Evolutionary conservation across 805 yeast genomes (phyloP), one percentile per base, ranked within the genome.

Genomic region (Soucietia sequanensis): DNA sequence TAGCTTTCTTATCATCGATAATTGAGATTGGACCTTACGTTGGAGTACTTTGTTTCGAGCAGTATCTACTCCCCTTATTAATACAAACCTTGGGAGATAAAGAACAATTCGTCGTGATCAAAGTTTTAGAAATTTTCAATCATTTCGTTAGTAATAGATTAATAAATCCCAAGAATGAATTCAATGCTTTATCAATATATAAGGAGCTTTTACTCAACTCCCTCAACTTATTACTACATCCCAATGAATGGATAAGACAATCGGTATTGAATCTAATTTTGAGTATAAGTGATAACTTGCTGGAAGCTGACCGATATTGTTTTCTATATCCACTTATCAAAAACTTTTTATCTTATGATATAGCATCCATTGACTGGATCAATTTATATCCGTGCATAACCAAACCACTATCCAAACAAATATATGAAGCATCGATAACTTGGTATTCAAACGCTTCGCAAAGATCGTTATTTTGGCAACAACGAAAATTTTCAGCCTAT

Each of bases 181-280:
- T 65, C 47, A 65, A 64, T 35, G 65, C 65, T 1, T 49, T 66
- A 33, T 60, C 56, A 11, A 59, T 67, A 3, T 68, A 67, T 38
- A 52, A 56, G 32, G 72, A 67, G 38, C 41, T 68, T 11, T 43
- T 68, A 11, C 19, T 36, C 0, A 58, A 46, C 35, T 56, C 65
- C 0, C 62, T 80, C 3, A 76, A 79, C 36, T 69, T 91, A 18
- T 52, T 84, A 0, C 57, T 90, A 6, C 97, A 90, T 52, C 98
- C 98, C 0, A 90, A 88, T 56, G 83, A 78, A 34, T 81, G 95
- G 80, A 81, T 91, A 8, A 61, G 95, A 24, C 87, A 85, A 43
- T 73, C 83, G 2, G 76, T 84, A 0, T 49, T 88, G 27, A 61
- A 70, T 2, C 65, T 89, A 32, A 65, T 89, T 1, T 64, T 84